A percentile compares a stretch with the other conserved stretches of the same genome.
Conservation (phyloP, 305 asterid species). For the Salvia sclarea region DNA sequence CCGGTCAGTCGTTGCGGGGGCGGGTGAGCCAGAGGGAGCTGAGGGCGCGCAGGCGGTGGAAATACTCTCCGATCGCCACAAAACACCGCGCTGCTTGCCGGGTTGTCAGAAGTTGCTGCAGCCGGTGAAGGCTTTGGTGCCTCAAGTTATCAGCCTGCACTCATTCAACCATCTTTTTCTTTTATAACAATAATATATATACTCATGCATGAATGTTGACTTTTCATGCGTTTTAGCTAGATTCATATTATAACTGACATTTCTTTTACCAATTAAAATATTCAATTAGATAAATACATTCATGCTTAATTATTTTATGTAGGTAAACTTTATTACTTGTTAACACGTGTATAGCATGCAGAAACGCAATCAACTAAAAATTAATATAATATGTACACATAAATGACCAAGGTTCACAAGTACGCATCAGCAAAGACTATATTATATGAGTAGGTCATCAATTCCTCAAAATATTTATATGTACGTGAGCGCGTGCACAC, state of each 20-base stretch:
- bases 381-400: not conserved
- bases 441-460: no score
- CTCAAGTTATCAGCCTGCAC: slow-evolving; percentile 70
- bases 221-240: not conserved
- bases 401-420: no score
- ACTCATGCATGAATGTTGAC: not conserved
- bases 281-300: no score
- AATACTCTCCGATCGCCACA: slow-evolving; percentile 65
- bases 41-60: slow-evolving; percentile 79
- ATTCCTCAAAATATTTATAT: no score
- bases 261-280: no score
- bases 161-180: not conserved
- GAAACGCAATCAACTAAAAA: not conserved
- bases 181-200: no score
- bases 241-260: no score
- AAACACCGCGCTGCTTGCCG: slow-evolving; percentile 70
- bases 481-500: no score
- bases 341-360: slow-evolving; percentile 29
- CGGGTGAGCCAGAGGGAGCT: slow-evolving; percentile 80
- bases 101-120: slow-evolving; percentile 59
- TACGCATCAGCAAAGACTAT: no score
- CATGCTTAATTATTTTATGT: not conserved
- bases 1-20: slow-evolving; percentile 47
- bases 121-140: slow-evolving; percentile 63
- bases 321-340: not conserved